phyloP scores from a whole-genome alignment of 495 filamentous ascomycete genomes.

The Aspergillus affinis region DNA sequence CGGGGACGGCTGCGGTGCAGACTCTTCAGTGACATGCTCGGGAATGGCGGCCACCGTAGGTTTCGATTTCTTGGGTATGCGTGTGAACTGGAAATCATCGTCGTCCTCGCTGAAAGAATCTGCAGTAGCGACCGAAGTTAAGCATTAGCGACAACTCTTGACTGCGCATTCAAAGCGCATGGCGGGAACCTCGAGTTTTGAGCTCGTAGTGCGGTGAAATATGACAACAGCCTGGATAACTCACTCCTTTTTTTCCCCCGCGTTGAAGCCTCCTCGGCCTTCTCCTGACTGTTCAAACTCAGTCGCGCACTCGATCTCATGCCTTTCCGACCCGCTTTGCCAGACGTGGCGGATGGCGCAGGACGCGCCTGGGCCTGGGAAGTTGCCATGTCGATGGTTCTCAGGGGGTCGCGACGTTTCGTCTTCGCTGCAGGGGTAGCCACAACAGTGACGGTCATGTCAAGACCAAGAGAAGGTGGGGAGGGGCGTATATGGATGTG shows the following conservation, averaged over 20 bases:
- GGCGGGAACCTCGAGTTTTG: no score
- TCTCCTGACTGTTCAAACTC: conserved; percentile 40
- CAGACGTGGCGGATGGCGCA: conserved; percentile 32
- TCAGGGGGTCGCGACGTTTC: conserved; percentile 47
- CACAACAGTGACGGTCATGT: conserved; percentile 50
- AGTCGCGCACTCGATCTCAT: conserved; percentile 41
- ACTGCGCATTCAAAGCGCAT: neutral
- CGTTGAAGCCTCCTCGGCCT: conserved; percentile 27
- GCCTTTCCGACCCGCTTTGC: conserved; percentile 25
- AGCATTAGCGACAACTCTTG: conserved; percentile 11
- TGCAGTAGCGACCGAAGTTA: conserved; percentile 18
- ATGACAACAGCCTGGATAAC: conserved; percentile 15
- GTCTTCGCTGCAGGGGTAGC: conserved; percentile 40
- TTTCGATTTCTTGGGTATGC: conserved; percentile 46
- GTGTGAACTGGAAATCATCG: conserved; percentile 56
- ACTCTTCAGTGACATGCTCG: conserved; percentile 30
- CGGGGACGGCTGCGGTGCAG: conserved; percentile 34
- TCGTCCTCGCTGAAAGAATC: conserved; percentile 52
- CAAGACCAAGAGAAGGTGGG: conserved; percentile 28
- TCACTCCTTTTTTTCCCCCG: conserved; percentile 42
- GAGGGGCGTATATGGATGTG: neutral
- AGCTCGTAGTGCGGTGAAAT: neutral
- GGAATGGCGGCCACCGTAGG: conserved; percentile 27
- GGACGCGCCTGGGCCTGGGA: conserved; percentile 45
- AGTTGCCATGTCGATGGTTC: conserved; percentile 44